Percentiles rank a stretch among this genome's conserved stretches.
phyloP scores from a whole-genome alignment of 257 asterid species.

The Cynanchum wilfordii region DNA sequence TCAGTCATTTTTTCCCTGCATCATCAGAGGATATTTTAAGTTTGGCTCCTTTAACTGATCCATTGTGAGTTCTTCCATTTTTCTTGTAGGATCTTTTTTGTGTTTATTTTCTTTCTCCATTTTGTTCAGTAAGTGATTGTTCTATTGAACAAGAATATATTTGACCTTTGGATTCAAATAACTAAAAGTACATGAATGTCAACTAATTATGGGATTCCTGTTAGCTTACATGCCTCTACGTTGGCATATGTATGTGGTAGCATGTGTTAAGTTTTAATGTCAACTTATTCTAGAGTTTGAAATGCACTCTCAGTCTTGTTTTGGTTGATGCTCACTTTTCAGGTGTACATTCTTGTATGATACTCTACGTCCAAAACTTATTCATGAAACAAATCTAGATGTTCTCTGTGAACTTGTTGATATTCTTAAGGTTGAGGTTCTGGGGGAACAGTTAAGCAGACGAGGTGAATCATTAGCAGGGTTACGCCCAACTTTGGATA shows the following conservation, averaged over 20 bases:
- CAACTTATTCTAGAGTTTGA: not conserved
- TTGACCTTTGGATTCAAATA: too few species aligned
- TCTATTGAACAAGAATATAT: constrained; percentile 5
- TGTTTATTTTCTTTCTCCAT: constrained; percentile 6
- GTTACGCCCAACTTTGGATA: constrained; percentile 79
- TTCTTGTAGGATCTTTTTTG: constrained; percentile 11
- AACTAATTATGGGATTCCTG: not conserved
- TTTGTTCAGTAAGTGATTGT: not conserved
- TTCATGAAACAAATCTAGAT: constrained; percentile 96
- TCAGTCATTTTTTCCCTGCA: constrained; percentile 89
- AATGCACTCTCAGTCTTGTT: not conserved
- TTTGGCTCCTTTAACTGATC: constrained; percentile 91
- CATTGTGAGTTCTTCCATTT: constrained; percentile 57
- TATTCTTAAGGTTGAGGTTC: constrained; percentile 90
- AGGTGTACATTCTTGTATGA: constrained; percentile 95
- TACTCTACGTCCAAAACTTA: constrained; percentile 86
- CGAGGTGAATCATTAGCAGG: constrained; percentile 90
- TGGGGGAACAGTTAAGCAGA: constrained; percentile 83
- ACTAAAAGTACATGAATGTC: not conserved
- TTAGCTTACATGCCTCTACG: not conserved
- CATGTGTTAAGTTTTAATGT: too few species aligned
- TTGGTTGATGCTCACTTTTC: constrained; percentile 21
- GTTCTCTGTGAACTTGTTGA: constrained; percentile 92
- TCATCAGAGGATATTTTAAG: constrained; percentile 92
- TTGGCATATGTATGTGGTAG: not conserved